Evolutionary conservation across 768 basidiomycete genomes (phyloP).

Genomic region (Kwoniella mangroviensis): DNA sequence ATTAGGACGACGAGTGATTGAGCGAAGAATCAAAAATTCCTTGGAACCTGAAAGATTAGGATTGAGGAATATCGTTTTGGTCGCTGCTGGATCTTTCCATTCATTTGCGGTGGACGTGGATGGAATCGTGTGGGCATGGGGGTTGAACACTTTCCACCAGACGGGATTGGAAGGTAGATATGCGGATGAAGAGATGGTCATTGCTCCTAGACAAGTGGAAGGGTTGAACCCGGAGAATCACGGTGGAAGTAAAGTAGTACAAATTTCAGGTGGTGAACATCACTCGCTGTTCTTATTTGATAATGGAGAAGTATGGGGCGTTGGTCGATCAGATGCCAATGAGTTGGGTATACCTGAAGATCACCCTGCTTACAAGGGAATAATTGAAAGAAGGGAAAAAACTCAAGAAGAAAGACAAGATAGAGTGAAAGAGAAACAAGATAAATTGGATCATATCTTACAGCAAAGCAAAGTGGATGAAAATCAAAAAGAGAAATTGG

Average conservation of each 20-base stretch:
- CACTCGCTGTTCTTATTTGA: slow-evolving; percentile 88
- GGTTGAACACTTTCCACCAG: slow-evolving; percentile 83
- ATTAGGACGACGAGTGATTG: slow-evolving; percentile 85
- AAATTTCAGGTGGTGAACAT: slow-evolving; percentile 74
- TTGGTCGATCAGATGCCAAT: slow-evolving; percentile 80
- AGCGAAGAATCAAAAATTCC: slow-evolving; percentile 84
- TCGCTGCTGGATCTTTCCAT: slow-evolving; percentile 83
- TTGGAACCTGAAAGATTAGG: slow-evolving; percentile 84
- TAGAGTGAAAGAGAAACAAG: slow-evolving; percentile 32
- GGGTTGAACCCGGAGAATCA: slow-evolving; percentile 55
- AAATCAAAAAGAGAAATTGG: slow-evolving; percentile 38
- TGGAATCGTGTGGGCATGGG: slow-evolving; percentile 92
- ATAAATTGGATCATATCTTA: slow-evolving; percentile 33
- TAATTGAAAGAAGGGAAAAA: slow-evolving; percentile 48
- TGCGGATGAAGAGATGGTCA: slow-evolving; percentile 59
- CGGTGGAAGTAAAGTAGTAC: slow-evolving; percentile 59
- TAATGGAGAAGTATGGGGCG: slow-evolving; percentile 80
- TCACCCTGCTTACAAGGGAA: slow-evolving; percentile 57
- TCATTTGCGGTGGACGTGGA: slow-evolving; percentile 87
- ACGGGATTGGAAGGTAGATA: slow-evolving; percentile 62
- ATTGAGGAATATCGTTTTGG: slow-evolving; percentile 71
- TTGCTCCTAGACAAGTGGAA: slow-evolving; percentile 63
- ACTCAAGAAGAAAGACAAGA: slow-evolving; percentile 41
- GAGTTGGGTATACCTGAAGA: slow-evolving; percentile 71
- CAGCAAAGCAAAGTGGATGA: slow-evolving; percentile 33